Percentiles rank a stretch among this genome's conserved stretches.
Evolutionary conservation across 257 asterid species (phyloP).

Genomic region (Leonotis leonurus): DNA sequence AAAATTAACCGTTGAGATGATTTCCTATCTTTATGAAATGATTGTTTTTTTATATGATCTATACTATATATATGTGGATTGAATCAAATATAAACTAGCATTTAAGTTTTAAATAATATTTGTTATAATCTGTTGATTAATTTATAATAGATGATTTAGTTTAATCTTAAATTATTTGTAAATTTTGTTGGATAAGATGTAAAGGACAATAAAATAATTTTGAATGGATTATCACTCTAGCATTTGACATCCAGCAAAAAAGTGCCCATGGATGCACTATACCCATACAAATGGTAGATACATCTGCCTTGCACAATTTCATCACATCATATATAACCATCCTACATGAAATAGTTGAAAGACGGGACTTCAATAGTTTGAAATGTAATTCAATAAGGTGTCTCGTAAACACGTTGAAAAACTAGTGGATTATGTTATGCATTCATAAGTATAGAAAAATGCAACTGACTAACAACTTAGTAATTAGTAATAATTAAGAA

Average conservation of each 20-base stretch:
- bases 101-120: too few relatives aligned
- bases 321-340: conserved; percentile 98
- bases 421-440: background rate
- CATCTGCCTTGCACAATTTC: conserved; percentile 96
- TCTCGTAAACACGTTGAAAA: background rate
- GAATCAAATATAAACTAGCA: too few relatives aligned
- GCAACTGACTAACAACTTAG: background rate
- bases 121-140: too few relatives aligned
- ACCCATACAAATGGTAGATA: conserved; percentile 89
- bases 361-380: background rate
- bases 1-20: too few relatives aligned
- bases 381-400: background rate
- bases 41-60: too few relatives aligned
- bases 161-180: too few relatives aligned
- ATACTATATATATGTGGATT: too few relatives aligned
- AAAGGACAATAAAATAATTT: too few relatives aligned
- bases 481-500: background rate
- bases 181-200: too few relatives aligned
- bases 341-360: conserved; percentile 37
- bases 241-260: conserved; percentile 96
- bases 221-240: conserved; percentile 95
- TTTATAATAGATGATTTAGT: too few relatives aligned
- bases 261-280: conserved; percentile 96
- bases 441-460: too few relatives aligned
- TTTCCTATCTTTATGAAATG: too few relatives aligned